Evolutionary conservation across 2,329 filamentous ascomycete species (phyloP).

Genomic region (Pezicula neosporulosa): DNA sequence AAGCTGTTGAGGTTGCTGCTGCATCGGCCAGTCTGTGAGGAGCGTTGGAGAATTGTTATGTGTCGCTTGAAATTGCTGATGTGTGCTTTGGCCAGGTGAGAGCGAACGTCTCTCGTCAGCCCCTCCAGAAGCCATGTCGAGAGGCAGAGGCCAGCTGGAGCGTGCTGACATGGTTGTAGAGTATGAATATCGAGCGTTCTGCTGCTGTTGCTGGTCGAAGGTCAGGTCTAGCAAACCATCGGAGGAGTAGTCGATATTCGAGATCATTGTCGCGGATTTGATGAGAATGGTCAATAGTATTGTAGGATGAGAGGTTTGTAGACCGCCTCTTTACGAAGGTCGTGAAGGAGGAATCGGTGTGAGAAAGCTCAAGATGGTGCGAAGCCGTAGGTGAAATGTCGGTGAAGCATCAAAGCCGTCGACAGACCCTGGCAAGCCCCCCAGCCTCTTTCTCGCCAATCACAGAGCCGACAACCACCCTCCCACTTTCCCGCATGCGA

Average conservation of each 20-base stretch:
- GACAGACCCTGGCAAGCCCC: background rate
- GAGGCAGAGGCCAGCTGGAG: conserved; percentile 28
- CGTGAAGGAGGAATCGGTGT: conserved; percentile 26
- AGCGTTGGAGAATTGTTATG: conserved; percentile 45
- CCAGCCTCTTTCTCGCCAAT: background rate
- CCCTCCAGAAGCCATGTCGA: conserved; percentile 28
- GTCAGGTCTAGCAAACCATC: conserved; percentile 60
- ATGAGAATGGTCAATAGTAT: conserved; percentile 39
- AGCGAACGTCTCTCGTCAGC: conserved; percentile 26
- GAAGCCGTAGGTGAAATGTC: background rate
- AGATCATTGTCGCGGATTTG: conserved; percentile 43
- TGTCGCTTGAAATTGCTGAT: conserved; percentile 33
- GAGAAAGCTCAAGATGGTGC: conserved; percentile 13
- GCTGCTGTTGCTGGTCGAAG: conserved; percentile 44
- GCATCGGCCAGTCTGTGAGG: conserved; percentile 59
- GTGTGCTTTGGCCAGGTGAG: conserved; percentile 39
- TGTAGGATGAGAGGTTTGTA: conserved; percentile 33
- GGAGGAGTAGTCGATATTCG: conserved; percentile 56
- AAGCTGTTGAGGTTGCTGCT: conserved; percentile 28
- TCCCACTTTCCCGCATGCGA: background rate
- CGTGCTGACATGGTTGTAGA: conserved; percentile 36
- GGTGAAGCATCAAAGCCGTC: background rate
- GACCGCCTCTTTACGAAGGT: conserved; percentile 30
- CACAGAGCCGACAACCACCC: background rate
- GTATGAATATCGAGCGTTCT: conserved; percentile 50